Percentiles rank a stretch among this genome's conserved stretches.
These are phyloP conservation scores for Hyaloperonospora brassicae DNA, from an alignment of 352 stramenopile species.

Conservation along the genomic window DNA sequence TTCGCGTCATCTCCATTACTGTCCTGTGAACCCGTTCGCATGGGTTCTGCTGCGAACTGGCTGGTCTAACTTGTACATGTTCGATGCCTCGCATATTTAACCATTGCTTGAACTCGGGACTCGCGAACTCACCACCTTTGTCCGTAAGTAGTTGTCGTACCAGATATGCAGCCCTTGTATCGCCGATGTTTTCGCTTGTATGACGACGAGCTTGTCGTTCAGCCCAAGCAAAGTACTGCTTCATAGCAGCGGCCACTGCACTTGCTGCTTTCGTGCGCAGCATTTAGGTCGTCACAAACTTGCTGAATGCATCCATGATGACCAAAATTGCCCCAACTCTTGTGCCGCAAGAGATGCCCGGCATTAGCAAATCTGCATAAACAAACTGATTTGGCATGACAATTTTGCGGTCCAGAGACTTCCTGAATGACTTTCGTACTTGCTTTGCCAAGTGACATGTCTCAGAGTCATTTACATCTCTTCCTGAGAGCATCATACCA, in stretches of 20 bases:
- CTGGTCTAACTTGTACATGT: background rate
- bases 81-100: background rate
- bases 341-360: background rate
- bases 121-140: slow-evolving; percentile 1
- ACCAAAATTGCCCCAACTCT: background rate
- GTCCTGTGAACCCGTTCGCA: background rate
- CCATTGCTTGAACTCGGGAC: background rate
- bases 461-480: too few species aligned
- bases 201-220: background rate
- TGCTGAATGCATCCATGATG: background rate
- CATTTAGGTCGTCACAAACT: background rate
- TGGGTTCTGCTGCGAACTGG: background rate
- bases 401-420: background rate
- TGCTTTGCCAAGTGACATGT: too few species aligned
- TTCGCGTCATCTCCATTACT: background rate
- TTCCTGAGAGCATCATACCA: too few species aligned
- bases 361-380: background rate
- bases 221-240: background rate
- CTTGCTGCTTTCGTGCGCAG: background rate
- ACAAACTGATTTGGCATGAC: background rate
- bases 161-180: background rate
- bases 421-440: background rate
- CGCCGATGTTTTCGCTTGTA: background rate
- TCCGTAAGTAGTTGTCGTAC: background rate
- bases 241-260: background rate